phyloP scores from a whole-genome alignment of 805 yeast genomes.

The Candida germanica region DNA sequence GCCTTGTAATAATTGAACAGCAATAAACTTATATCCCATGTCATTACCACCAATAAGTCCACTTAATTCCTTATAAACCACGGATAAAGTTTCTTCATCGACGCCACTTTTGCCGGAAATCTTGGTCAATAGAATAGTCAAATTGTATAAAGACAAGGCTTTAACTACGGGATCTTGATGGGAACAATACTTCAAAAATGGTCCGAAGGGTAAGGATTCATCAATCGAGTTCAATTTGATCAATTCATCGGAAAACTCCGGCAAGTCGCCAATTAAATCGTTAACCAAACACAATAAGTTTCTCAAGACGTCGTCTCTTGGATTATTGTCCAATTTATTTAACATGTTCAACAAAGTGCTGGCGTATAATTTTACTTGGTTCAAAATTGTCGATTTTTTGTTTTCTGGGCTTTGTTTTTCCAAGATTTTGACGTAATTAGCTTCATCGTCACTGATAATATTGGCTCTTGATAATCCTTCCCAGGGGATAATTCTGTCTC shows the following conservation, averaged over 20 bases:
- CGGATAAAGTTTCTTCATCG: conserved; percentile 38
- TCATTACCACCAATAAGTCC: conserved; percentile 29
- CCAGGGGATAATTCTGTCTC: conserved; percentile 88
- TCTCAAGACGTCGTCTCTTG: conserved; percentile 64
- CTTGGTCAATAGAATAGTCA: conserved; percentile 45
- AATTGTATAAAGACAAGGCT: conserved; percentile 52
- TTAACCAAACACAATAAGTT: conserved; percentile 59
- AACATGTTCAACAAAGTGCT: conserved; percentile 53
- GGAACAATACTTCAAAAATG: conserved; percentile 50
- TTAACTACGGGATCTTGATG: conserved; percentile 56
- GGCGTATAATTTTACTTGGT: conserved; percentile 51
- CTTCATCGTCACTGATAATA: conserved; percentile 65
- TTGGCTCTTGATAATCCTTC: conserved; percentile 80
- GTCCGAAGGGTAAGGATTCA: conserved; percentile 48
- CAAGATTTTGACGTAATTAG: conserved; percentile 52
- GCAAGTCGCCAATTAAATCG: conserved; percentile 48
- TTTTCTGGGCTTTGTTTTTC: conserved; percentile 47
- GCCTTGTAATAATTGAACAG: conserved; percentile 61
- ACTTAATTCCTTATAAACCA: conserved; percentile 36
- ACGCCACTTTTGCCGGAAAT: conserved; percentile 20
- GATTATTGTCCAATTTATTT: conserved; percentile 39
- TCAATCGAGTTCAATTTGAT: conserved; percentile 42
- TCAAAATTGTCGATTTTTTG: conserved; percentile 38
- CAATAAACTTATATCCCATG: conserved; percentile 53
- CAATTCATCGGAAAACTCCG: conserved; percentile 38